Conservation (phyloP, 345 rosid species). For the Eucalyptus caleyi region DNA sequence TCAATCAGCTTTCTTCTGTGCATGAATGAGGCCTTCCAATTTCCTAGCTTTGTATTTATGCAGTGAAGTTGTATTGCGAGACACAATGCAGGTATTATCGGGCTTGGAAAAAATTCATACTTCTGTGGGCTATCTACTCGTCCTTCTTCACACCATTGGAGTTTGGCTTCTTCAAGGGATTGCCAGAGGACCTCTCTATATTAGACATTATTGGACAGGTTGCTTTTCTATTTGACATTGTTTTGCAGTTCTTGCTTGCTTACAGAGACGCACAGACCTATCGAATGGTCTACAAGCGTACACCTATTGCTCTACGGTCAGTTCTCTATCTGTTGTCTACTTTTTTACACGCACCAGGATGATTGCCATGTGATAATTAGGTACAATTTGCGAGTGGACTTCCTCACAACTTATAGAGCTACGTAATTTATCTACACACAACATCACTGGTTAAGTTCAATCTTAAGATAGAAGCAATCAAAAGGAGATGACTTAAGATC, state of each 20-base stretch:
- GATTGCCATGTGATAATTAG: background rate
- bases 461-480: background rate
- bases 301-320: conserved; percentile 53
- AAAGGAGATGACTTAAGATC: background rate
- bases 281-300: conserved; percentile 37
- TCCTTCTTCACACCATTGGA: conserved; percentile 88
- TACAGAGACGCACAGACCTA: conserved; percentile 47
- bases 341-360: background rate
- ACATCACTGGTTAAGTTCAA: background rate
- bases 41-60: background rate
- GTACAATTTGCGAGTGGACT: background rate
- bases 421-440: background rate
- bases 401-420: background rate
- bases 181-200: conserved; percentile 55
- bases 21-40: background rate
- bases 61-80: background rate
- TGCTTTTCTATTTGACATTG: conserved; percentile 62
- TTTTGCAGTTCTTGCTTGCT: conserved; percentile 53
- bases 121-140: conserved; percentile 77
- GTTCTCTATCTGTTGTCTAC: background rate
- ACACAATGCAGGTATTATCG: conserved; percentile 39
- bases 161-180: conserved; percentile 82
- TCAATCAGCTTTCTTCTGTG: background rate
- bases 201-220: conserved; percentile 69
- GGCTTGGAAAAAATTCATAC: conserved; percentile 62